phyloP scores from a whole-genome alignment of 2,329 filamentous ascomycete genomes.

The Calonectria henricotiae region DNA sequence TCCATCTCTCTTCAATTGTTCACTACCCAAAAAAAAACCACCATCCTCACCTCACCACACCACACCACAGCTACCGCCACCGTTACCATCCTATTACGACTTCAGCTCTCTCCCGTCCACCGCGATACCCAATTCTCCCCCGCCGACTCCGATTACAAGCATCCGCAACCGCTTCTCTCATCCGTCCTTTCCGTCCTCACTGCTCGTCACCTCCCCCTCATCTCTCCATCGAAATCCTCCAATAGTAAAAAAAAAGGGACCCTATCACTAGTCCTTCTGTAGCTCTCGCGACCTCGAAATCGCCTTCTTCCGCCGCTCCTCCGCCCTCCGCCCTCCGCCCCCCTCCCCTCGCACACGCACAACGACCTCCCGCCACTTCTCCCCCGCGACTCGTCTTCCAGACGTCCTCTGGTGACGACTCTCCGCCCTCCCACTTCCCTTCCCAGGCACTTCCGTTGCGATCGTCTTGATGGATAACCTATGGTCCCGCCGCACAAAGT shows the following conservation, averaged over 20 bases:
- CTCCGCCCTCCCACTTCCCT: slow-evolving; percentile 46
- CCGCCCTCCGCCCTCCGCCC: slow-evolving; percentile 1
- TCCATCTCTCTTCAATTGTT: slow-evolving; percentile 37
- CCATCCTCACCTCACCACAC: slow-evolving; percentile 34
- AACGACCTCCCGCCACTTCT: slow-evolving; percentile 24
- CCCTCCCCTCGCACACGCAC: slow-evolving; percentile 8
- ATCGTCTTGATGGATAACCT: slow-evolving; percentile 73
- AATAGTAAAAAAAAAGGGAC: slow-evolving; percentile 22
- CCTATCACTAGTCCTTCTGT: slow-evolving; percentile 24
- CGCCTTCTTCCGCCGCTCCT: slow-evolving; percentile 14
- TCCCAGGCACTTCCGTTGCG: slow-evolving; percentile 48
- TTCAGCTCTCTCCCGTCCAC: slow-evolving; percentile 16
- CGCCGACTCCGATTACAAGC: slow-evolving; percentile 23
- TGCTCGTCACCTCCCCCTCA: slow-evolving; percentile 34
- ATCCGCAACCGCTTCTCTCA: not conserved
- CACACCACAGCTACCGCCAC: slow-evolving; percentile 26
- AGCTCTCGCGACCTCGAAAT: slow-evolving; percentile 24
- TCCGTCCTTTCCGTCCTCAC: slow-evolving; percentile 21
- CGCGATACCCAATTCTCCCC: slow-evolving; percentile 32
- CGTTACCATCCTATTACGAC: slow-evolving; percentile 17
- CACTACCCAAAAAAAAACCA: slow-evolving; percentile 40
- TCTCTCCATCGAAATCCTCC: slow-evolving; percentile 28
- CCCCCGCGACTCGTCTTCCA: slow-evolving; percentile 37
- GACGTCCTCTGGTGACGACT: slow-evolving; percentile 48
- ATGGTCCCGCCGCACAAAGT: slow-evolving; percentile 91